Percentiles rank a stretch among this genome's conserved stretches.
phyloP scores from a whole-genome alignment of 352 stramenopile genomes.

The Phytophthora chlamydospora region DNA sequence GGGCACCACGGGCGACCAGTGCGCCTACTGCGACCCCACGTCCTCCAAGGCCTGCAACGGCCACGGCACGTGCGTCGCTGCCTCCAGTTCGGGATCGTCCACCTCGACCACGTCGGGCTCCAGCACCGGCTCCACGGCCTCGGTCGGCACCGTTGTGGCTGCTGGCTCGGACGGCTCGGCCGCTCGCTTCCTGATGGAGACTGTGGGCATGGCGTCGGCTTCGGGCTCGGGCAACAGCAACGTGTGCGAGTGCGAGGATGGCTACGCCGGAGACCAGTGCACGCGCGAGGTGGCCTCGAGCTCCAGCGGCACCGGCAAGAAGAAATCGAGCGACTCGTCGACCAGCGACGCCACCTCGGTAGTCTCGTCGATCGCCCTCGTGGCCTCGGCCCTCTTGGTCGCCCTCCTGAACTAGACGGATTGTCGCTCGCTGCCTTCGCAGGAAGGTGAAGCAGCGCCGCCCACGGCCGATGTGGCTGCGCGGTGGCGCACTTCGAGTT shows the following conservation, averaged over 20 bases:
- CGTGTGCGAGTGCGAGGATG: slow-evolving; percentile 61
- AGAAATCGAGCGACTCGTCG: slow-evolving; percentile 29
- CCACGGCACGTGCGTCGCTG: slow-evolving; percentile 58
- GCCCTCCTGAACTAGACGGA: slow-evolving; percentile 51
- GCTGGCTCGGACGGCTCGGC: slow-evolving; percentile 24
- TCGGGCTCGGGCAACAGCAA: slow-evolving; percentile 32
- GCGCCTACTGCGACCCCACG: slow-evolving; percentile 63
- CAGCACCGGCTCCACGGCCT: slow-evolving; percentile 23
- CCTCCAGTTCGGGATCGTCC: slow-evolving; percentile 30
- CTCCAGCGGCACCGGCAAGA: slow-evolving; percentile 27
- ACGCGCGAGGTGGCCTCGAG: slow-evolving; percentile 53
- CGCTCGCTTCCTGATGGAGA: slow-evolving; percentile 36
- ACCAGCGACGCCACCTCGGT: slow-evolving; percentile 35
- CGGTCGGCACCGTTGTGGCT: slow-evolving; percentile 15
- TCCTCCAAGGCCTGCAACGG: slow-evolving; percentile 64
- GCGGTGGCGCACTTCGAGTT: slow-evolving; percentile 15
- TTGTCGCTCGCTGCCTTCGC: slow-evolving; percentile 6
- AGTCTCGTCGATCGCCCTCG: slow-evolving; percentile 35
- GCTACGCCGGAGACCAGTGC: slow-evolving; percentile 68
- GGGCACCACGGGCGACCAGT: slow-evolving; percentile 75
- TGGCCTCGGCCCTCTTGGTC: slow-evolving; percentile 37
- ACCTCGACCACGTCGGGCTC: slow-evolving; percentile 31
- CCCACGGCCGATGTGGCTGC: neutral
- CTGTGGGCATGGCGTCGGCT: slow-evolving; percentile 37
- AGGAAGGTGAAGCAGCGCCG: slow-evolving; percentile 24